Conservation (phyloP, 2,329 filamentous ascomycete genomes). For the Falciphora oryzae region DNA sequence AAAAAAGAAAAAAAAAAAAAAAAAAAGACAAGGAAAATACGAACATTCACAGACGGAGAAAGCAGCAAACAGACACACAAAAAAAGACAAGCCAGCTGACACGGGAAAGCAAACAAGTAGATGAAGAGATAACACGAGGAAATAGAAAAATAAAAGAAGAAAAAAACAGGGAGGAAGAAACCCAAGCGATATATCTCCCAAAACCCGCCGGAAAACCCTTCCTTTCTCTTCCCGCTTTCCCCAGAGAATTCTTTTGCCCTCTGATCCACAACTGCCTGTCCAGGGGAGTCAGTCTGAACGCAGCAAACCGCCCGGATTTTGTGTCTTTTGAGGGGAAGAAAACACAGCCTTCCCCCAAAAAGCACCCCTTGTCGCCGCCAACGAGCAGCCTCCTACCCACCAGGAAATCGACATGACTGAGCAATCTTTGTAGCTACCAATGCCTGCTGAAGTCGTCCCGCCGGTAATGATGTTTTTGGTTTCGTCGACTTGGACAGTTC, state of each 20-base stretch:
- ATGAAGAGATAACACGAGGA: slow-evolving; percentile 5
- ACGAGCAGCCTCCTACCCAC: no score
- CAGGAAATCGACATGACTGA: no score
- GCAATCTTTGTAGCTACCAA: no score
- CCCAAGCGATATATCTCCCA: not conserved
- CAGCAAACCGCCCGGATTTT: no score
- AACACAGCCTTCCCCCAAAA: no score
- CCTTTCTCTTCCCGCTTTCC: not conserved
- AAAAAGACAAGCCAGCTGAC: not conserved
- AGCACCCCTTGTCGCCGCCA: no score
- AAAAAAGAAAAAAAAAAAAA: not conserved
- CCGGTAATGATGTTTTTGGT: not conserved
- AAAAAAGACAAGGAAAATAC: slow-evolving; percentile 6
- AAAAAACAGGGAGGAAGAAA: slow-evolving; percentile 6
- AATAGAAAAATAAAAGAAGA: slow-evolving; percentile 13
- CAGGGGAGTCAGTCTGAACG: not conserved
- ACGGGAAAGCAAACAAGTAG: not conserved
- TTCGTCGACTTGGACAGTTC: not conserved
- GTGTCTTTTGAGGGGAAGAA: no score
- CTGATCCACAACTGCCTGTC: not conserved
- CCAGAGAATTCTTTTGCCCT: not conserved
- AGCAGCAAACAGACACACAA: not conserved
- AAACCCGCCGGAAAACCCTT: not conserved
- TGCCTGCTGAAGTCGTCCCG: not conserved
- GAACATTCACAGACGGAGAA: not conserved